Conservation (phyloP, 2,329 filamentous ascomycete genomes). For the Ophiocordyceps robertsii region DNA sequence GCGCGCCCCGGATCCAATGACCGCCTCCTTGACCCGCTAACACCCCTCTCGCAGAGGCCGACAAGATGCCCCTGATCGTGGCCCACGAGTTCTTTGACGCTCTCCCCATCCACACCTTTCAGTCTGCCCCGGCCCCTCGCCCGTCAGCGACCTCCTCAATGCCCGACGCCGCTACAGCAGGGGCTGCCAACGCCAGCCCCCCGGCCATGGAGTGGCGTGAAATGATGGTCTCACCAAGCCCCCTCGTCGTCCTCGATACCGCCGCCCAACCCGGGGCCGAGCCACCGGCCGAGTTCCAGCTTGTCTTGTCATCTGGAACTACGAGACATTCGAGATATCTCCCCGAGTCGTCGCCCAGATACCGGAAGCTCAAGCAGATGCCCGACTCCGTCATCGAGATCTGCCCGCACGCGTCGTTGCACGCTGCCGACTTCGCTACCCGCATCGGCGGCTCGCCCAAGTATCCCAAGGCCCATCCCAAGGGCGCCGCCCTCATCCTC, state of each 20-base stretch:
- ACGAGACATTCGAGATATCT: constrained; percentile 80
- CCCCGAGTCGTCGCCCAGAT: constrained; percentile 68
- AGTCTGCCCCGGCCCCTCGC: constrained; percentile 43
- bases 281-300: constrained; percentile 68
- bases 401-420: constrained; percentile 73
- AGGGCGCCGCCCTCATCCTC: constrained; percentile 83
- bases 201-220: constrained; percentile 58
- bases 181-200: constrained; percentile 11
- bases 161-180: constrained; percentile 23
- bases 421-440: constrained; percentile 66
- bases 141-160: constrained; percentile 12
- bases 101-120: constrained; percentile 88
- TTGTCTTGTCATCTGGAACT: constrained; percentile 59
- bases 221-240: constrained; percentile 60
- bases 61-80: constrained; percentile 78
- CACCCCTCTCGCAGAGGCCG: constrained; percentile 30
- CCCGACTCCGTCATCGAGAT: constrained; percentile 71
- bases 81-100: constrained; percentile 99
- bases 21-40: neutral
- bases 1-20: constrained; percentile 8
- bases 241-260: constrained; percentile 37
- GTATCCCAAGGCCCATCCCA: constrained; percentile 45
- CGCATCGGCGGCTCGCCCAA: constrained; percentile 61
- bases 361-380: constrained; percentile 56
- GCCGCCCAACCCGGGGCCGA: constrained; percentile 27